Evolutionary conservation across 192 early-diverging fungal genomes (phyloP).

Genomic region (Coemansia sp.): DNA sequence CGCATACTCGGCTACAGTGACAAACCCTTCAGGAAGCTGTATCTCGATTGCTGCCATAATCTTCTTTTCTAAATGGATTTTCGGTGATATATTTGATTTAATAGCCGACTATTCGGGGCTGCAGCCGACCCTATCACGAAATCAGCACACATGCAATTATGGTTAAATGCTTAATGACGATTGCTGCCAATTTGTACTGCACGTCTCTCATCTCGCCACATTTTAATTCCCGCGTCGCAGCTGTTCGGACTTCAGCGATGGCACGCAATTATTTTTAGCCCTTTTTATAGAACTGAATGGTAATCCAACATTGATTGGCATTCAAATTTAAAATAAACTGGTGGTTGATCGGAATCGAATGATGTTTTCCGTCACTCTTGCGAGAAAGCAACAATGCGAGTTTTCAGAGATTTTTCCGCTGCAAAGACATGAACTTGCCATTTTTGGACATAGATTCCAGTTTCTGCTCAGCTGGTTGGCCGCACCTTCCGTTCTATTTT

Average conservation of each 20-base stretch:
- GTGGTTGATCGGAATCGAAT: neutral
- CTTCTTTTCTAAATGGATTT: neutral
- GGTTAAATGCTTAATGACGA: no score
- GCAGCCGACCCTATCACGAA: no score
- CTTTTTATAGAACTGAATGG: no score
- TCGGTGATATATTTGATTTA: no score
- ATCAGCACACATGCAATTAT: no score
- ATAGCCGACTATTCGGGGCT: no score
- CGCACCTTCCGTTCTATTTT: neutral
- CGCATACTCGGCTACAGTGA: slow-evolving; percentile 28
- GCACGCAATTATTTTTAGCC: no score
- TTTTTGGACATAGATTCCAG: neutral
- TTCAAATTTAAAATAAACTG: neutral
- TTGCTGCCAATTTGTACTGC: no score
- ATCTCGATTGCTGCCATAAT: slow-evolving; percentile 10
- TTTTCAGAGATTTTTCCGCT: neutral
- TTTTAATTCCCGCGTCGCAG: no score
- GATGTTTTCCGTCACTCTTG: neutral
- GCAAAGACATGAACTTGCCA: slow-evolving; percentile 1
- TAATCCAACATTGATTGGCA: no score
- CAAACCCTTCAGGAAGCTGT: slow-evolving; percentile 29
- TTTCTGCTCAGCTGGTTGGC: neutral
- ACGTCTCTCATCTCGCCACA: no score
- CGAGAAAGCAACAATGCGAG: neutral
- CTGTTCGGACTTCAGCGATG: no score